Percentiles rank a stretch among this genome's conserved stretches.
phyloP scores from a whole-genome alignment of 2,329 filamentous ascomycete species.

The Elsinoe australis region DNA sequence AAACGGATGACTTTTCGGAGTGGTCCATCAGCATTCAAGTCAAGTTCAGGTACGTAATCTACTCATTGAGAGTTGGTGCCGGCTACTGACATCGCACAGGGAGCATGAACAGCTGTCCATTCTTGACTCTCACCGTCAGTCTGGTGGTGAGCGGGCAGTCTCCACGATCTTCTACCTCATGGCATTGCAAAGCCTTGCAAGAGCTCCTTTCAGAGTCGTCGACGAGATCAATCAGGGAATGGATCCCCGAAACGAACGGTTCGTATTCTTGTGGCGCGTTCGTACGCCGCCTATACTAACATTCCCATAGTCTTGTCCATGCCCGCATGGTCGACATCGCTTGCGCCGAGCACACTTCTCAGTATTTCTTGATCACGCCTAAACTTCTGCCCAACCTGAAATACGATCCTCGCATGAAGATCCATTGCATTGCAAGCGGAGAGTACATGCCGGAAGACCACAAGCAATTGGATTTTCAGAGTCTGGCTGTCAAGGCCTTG shows the following conservation, averaged over 20 bases:
- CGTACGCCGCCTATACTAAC: neutral
- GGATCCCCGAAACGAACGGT: conserved; percentile 93
- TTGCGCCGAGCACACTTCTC: conserved; percentile 62
- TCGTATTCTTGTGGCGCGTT: conserved; percentile 2
- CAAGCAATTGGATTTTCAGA: conserved; percentile 38
- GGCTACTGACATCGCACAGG: conserved; percentile 36
- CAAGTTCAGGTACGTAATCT: conserved; percentile 67
- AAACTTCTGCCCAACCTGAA: conserved; percentile 80
- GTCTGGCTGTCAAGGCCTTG: conserved; percentile 31
- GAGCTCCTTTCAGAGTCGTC: conserved; percentile 93
- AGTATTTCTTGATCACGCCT: conserved; percentile 96
- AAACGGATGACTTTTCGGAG: conserved; percentile 80
- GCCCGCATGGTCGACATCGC: conserved; percentile 97
- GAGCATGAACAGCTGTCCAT: conserved; percentile 76
- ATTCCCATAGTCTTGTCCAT: conserved; percentile 62
- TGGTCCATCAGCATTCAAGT: conserved; percentile 94
- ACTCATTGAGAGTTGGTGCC: neutral
- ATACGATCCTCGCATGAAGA: conserved; percentile 85
- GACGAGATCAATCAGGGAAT: conserved; percentile 99
- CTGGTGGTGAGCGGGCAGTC: conserved; percentile 89
- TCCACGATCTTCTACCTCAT: conserved; percentile 99
- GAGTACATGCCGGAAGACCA: conserved; percentile 49
- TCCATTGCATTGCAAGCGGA: conserved; percentile 88
- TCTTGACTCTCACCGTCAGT: conserved; percentile 87
- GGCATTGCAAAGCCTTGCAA: conserved; percentile 88